Conservation (phyloP, 768 basidiomycete genomes). For the Kockovaella imperatae region DNA sequence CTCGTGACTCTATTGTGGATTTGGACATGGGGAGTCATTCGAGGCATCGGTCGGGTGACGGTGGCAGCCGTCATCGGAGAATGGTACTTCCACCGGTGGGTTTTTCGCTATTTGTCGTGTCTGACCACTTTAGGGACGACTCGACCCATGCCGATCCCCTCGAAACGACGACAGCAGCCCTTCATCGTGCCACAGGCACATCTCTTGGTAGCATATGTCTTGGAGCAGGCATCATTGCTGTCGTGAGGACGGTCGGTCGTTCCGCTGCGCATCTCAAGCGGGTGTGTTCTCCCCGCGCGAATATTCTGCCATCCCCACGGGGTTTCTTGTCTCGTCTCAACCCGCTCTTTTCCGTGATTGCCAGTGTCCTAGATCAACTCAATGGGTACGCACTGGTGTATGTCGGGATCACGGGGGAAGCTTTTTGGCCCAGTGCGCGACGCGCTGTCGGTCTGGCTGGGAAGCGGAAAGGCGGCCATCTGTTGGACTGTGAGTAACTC, state of each 20-base stretch:
- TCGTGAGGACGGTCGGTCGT: conserved; percentile 54
- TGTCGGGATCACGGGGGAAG: conserved; percentile 65
- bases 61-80: conserved; percentile 77
- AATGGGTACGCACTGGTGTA: conserved; percentile 65
- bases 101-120: not conserved
- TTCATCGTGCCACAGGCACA: conserved; percentile 69
- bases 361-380: conserved; percentile 50
- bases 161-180: conserved; percentile 66
- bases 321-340: conserved; percentile 35
- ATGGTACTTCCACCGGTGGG: conserved; percentile 77
- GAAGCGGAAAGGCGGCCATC: conserved; percentile 32
- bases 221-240: conserved; percentile 66
- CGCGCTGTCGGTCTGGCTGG: conserved; percentile 52
- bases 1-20: conserved; percentile 54
- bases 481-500: conserved; percentile 45
- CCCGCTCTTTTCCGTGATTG: conserved; percentile 42
- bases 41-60: conserved; percentile 67
- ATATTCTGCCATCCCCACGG: conserved; percentile 36
- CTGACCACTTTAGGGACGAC: conserved; percentile 21
- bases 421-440: conserved; percentile 57
- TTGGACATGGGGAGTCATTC: conserved; percentile 71
- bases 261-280: conserved; percentile 33
- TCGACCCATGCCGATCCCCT: conserved; percentile 18
- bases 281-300: conserved; percentile 31
- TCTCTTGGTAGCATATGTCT: conserved; percentile 73